Evolutionary conservation across 2,329 filamentous ascomycete species (phyloP).

Genomic region (Epichloe typhina): DNA sequence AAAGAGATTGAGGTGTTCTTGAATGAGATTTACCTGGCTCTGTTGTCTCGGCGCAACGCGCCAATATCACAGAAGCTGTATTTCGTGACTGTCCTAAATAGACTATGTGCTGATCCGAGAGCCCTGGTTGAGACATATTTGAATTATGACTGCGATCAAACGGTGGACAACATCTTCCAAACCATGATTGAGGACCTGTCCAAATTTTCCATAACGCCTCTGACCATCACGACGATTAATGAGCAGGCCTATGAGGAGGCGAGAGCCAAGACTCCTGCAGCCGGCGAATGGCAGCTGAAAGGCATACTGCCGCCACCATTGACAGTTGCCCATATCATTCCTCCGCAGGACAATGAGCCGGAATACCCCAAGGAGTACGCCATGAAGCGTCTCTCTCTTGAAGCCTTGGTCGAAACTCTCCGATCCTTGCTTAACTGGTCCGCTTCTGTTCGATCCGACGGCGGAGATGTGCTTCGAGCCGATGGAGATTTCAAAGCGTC

Average conservation of each 20-base stretch:
- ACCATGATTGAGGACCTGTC: constrained; percentile 88
- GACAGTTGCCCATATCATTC: constrained; percentile 61
- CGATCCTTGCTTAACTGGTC: constrained; percentile 91
- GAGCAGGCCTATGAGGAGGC: constrained; percentile 81
- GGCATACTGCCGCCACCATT: constrained; percentile 79
- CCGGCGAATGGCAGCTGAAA: constrained; percentile 72
- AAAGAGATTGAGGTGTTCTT: constrained; percentile 97
- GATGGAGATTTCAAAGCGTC: constrained; percentile 26
- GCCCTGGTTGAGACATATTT: constrained; percentile 91
- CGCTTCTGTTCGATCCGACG: constrained; percentile 47
- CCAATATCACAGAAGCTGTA: constrained; percentile 85
- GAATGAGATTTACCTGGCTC: constrained; percentile 91
- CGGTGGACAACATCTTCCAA: constrained; percentile 95
- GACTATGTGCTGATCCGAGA: constrained; percentile 73
- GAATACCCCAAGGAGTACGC: constrained; percentile 80
- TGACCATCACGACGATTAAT: constrained; percentile 60
- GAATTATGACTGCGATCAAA: constrained; percentile 95
- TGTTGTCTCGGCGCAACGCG: constrained; percentile 76
- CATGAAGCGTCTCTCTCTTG: constrained; percentile 79
- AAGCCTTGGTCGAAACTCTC: constrained; percentile 77
- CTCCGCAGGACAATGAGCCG: constrained; percentile 45
- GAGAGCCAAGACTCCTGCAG: constrained; percentile 45
- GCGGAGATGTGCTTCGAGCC: constrained; percentile 12
- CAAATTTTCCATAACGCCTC: constrained; percentile 67
- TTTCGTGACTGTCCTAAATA: constrained; percentile 73